Conservation (phyloP, 495 filamentous ascomycete genomes). For the Aspergillus sclerotioniger region DNA sequence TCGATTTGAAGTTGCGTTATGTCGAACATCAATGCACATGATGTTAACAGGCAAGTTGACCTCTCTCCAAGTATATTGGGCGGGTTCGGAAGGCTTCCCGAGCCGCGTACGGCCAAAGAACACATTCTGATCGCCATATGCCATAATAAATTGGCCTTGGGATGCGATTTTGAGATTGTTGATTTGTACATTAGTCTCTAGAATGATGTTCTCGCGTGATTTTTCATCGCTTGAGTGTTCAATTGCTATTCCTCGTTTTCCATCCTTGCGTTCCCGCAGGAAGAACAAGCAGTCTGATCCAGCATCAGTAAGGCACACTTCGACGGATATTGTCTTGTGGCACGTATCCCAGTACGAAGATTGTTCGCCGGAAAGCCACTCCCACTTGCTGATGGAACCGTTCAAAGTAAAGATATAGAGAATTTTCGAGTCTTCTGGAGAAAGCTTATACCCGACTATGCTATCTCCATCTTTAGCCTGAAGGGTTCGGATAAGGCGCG, state of each 20-base stretch:
- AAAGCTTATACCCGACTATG: conserved; percentile 57
- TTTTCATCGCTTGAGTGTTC: conserved; percentile 26
- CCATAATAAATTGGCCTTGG: conserved; percentile 36
- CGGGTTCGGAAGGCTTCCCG: conserved; percentile 16
- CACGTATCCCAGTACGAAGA: conserved; percentile 46
- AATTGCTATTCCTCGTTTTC: conserved; percentile 32
- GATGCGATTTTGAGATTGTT: conserved; percentile 30
- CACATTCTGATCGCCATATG: conserved; percentile 33
- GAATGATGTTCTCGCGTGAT: conserved; percentile 19
- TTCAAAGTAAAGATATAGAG: conserved; percentile 69
- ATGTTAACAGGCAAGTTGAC: conserved; percentile 35
- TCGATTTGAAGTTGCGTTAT: conserved; percentile 21
- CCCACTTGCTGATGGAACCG: conserved; percentile 66
- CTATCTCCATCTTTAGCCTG: conserved; percentile 32
- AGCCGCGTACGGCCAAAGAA: conserved; percentile 30
- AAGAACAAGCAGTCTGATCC: conserved; percentile 14
- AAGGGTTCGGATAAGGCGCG: conserved; percentile 67
- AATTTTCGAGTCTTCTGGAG: conserved; percentile 52
- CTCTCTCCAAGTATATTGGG: conserved; percentile 53
- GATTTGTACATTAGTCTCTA: conserved; percentile 33
- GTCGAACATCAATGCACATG: conserved; percentile 35
- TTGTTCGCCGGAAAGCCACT: conserved; percentile 66
- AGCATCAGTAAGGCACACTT: conserved; percentile 16
- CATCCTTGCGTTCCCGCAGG: conserved; percentile 28
- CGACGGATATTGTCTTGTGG: conserved; percentile 23